Conservation (phyloP, 805 yeast genomes). For the Ogataea haglerorum region DNA sequence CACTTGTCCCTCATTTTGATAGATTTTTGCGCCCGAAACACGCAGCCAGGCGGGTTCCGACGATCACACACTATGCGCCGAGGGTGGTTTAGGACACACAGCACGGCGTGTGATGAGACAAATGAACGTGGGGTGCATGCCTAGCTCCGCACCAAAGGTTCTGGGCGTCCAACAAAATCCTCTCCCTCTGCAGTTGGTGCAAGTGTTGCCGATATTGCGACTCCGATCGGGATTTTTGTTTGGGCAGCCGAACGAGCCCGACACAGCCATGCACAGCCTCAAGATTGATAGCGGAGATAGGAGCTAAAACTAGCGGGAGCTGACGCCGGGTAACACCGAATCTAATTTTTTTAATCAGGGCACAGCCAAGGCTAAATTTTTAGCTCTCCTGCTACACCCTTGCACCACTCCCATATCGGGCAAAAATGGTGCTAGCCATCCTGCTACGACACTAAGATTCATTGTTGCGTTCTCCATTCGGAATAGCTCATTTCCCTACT, state of each 20-base stretch:
- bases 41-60: neutral
- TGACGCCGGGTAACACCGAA: neutral
- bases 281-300: neutral
- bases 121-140: neutral
- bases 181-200: neutral
- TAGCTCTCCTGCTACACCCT: neutral
- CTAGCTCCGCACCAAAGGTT: neutral
- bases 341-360: too few relatives aligned
- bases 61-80: neutral
- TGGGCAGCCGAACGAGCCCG: neutral
- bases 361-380: too few relatives aligned
- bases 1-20: neutral
- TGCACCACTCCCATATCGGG: constrained; percentile 4
- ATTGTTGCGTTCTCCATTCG: neutral
- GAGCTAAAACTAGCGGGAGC: neutral
- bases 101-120: neutral
- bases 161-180: neutral
- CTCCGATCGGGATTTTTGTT: neutral
- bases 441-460: neutral
- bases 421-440: constrained; percentile 5
- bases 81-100: neutral
- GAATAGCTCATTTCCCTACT: neutral
- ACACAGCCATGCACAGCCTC: constrained; percentile 1
- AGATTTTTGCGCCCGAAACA: neutral
- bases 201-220: neutral